Evolutionary conservation across 2,329 filamentous ascomycete species (phyloP).

Genomic region (Scytalidium lignicola): DNA sequence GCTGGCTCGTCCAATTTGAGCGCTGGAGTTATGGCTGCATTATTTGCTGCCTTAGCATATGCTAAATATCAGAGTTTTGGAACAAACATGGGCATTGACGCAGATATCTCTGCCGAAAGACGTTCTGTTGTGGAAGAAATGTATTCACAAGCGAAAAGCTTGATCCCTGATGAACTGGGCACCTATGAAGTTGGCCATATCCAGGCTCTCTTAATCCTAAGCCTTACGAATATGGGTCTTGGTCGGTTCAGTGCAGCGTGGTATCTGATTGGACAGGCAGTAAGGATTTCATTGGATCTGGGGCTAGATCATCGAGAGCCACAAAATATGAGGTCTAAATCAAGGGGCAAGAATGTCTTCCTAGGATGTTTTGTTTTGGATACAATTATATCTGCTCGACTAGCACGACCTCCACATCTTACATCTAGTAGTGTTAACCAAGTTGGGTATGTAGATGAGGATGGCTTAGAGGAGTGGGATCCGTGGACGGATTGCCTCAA

Average conservation of each 20-base stretch:
- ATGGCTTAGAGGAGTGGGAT: slow-evolving; percentile 70
- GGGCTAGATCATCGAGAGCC: slow-evolving; percentile 30
- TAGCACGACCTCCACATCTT: slow-evolving; percentile 47
- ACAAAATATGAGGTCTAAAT: slow-evolving; percentile 19
- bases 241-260: slow-evolving; percentile 55
- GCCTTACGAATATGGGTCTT: slow-evolving; percentile 57
- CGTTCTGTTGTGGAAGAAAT: slow-evolving; percentile 34
- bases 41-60: slow-evolving; percentile 56
- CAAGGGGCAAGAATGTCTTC: slow-evolving; percentile 36
- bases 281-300: slow-evolving; percentile 44
- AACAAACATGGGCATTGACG: slow-evolving; percentile 28
- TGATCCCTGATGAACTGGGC: slow-evolving; percentile 46
- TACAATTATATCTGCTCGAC: slow-evolving; percentile 47
- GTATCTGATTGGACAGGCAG: slow-evolving; percentile 59
- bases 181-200: slow-evolving; percentile 45
- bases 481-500: slow-evolving; percentile 56
- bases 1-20: slow-evolving; percentile 5
- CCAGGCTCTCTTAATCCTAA: slow-evolving; percentile 53
- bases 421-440: slow-evolving; percentile 40
- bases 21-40: slow-evolving; percentile 45
- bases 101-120: slow-evolving; percentile 7
- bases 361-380: slow-evolving; percentile 61
- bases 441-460: slow-evolving; percentile 49
- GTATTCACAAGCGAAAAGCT: slow-evolving; percentile 43
- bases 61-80: slow-evolving; percentile 44